Conservation (phyloP, 2,329 filamentous ascomycete genomes). For the Aspergillus amoenus region DNA sequence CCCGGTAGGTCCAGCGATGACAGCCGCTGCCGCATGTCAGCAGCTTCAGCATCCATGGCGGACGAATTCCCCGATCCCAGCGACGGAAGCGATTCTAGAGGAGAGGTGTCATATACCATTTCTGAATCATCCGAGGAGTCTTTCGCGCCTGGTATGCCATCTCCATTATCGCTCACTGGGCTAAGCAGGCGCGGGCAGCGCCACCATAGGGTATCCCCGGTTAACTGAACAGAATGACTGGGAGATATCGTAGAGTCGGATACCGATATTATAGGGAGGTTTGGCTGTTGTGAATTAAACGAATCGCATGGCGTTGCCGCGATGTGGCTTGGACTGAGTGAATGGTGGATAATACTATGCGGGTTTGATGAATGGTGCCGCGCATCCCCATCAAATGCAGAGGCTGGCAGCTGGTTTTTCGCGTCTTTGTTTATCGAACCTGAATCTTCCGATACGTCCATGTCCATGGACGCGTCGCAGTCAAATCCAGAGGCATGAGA, state of each 20-base stretch:
- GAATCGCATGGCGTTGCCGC: constrained; percentile 1
- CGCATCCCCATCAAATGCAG: constrained; percentile 17
- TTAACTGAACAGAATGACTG: background rate
- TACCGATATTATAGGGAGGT: background rate
- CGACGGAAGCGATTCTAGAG: constrained; percentile 6
- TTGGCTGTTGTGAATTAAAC: background rate
- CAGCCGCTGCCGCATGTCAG: constrained; percentile 5
- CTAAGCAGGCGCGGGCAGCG: constrained; percentile 36
- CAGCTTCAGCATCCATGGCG: constrained; percentile 1
- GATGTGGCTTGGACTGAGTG: constrained; percentile 19
- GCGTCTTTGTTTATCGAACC: constrained; percentile 18
- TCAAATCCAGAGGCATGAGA: constrained; percentile 3
- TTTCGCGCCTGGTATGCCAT: constrained; percentile 14
- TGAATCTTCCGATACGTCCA: constrained; percentile 28
- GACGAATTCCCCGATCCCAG: background rate
- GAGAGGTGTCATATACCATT: constrained; percentile 16
- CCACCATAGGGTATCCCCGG: constrained; percentile 20
- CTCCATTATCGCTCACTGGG: constrained; percentile 40
- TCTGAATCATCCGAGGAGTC: constrained; percentile 16
- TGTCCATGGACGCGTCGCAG: constrained; percentile 25
- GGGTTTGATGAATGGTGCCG: constrained; percentile 31
- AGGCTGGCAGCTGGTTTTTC: background rate
- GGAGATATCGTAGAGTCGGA: background rate
- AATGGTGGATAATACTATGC: constrained; percentile 28
- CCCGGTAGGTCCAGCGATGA: constrained; percentile 1